Evolutionary conservation across 75 land plant species (phyloP).

Genomic region (Cupressus sempervirens): DNA sequence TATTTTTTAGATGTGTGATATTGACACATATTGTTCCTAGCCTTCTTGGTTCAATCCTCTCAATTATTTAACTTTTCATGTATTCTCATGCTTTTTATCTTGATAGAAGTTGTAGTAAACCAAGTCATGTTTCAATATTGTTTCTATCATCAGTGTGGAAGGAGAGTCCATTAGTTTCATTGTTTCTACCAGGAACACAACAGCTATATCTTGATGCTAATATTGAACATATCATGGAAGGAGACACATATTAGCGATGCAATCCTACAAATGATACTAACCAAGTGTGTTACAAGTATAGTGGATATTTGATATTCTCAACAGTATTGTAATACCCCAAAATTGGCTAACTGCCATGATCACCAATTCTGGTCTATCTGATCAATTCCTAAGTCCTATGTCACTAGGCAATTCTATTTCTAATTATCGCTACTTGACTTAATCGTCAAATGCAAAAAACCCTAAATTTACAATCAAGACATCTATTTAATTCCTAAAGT

Average conservation of each 20-base stretch:
- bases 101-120: too few relatives aligned
- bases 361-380: too few relatives aligned
- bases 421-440: too few relatives aligned
- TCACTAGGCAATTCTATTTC: too few relatives aligned
- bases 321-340: too few relatives aligned
- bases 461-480: too few relatives aligned
- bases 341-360: too few relatives aligned
- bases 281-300: constrained; percentile 11
- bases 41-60: not conserved
- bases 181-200: not conserved
- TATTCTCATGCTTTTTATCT: not conserved
- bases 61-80: not conserved
- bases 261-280: constrained; percentile 17
- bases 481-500: too few relatives aligned
- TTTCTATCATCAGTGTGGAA: too few relatives aligned
- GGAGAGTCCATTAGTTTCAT: not conserved
- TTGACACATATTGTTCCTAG: not conserved
- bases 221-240: constrained; percentile 10
- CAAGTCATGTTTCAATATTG: too few relatives aligned
- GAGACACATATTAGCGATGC: constrained; percentile 19
- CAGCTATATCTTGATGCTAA: constrained; percentile 7
- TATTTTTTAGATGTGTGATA: not conserved
- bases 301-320: not conserved
- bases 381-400: too few relatives aligned
- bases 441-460: too few relatives aligned